These are phyloP conservation scores for Microbotryum lychnidis-dioicae DNA, from an alignment of 1,284 basidiomycete genomes.

Conservation along the genomic window DNA sequence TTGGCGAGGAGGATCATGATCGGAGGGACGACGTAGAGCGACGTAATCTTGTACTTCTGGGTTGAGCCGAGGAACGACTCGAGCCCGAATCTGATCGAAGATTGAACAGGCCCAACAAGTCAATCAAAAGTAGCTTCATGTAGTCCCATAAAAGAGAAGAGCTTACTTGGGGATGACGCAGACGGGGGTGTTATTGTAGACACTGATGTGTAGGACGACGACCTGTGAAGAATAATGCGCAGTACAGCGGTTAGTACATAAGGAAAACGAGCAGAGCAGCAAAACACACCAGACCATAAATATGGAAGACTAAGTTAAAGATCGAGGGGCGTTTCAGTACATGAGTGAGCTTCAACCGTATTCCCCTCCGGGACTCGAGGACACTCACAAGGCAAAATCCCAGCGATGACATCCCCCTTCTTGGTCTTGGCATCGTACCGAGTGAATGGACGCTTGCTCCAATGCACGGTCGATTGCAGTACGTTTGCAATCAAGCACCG, in stretches of 20 bases:
- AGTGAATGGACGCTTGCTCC: conserved; percentile 14
- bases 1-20: conserved; percentile 27
- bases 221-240: neutral
- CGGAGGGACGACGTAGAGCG: conserved; percentile 37
- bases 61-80: conserved; percentile 60
- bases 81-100: conserved; percentile 50
- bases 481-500: conserved; percentile 59
- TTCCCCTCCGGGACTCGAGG: neutral
- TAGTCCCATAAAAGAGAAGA: too few relatives aligned
- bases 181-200: conserved; percentile 41
- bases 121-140: too few relatives aligned
- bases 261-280: conserved; percentile 46
- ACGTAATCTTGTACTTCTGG: conserved; percentile 54
- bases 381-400: conserved; percentile 42
- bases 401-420: conserved; percentile 52
- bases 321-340: conserved; percentile 25
- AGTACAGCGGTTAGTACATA: conserved; percentile 41
- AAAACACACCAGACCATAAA: conserved; percentile 37
- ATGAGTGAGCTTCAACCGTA: neutral
- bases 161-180: conserved; percentile 55
- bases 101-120: too few relatives aligned
- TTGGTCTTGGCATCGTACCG: conserved; percentile 43
- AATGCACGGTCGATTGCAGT: conserved; percentile 44
- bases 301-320: conserved; percentile 41
- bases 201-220: conserved; percentile 5